Evolutionary conservation across 23 red algal species (phyloP), one percentile per base, ranked within the genome.

Genomic region (Agarophyton chilense): DNA sequence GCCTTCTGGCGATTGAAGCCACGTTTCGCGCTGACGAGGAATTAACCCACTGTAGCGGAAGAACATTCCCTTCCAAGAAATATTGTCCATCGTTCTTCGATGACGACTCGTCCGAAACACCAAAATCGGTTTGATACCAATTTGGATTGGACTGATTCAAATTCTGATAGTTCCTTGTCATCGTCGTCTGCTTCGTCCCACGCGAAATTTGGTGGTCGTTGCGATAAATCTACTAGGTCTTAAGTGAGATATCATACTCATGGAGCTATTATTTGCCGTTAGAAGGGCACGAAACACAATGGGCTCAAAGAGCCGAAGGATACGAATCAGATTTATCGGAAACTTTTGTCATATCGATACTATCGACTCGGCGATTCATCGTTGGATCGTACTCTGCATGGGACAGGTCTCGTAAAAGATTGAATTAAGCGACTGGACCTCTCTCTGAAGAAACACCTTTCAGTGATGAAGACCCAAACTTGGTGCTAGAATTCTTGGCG

Each of bases 261-360:
- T 13, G 16, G 16, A 54, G 52, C 52, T 54, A 54, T 54, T 19
- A 7, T 4, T 8, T 16, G 16, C 52, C 9, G 52, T 19, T 2
- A 54, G 52, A 51, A 56, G 17, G 50, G 77, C 17, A 40, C 8
- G 36, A 42, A 0, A 25, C 52, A 56, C 19, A 9, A 11, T 13
- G 46, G 39, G 10, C 77, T 81, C 54, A 51, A 33, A 43, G 77
- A 55, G 77, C 50, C 28, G 19, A 56, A 60, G 25, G 44, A 45
- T 26, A 81, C 77, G 39, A 58, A 81, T 1, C 52, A n/a, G 13
- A 45, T 58, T 18, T 81, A 54, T 56, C 16, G 22, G 2, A 17
- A 35, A 60, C 18, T 62, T 35, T 32, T 81, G 54, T 81, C 77
- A 22, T 81, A 81, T 33, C 46, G 77, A 19, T 53, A 42, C 12